Evolutionary conservation across 2,329 filamentous ascomycete genomes (phyloP).

Genomic region (Sporothrix brasiliensis): DNA sequence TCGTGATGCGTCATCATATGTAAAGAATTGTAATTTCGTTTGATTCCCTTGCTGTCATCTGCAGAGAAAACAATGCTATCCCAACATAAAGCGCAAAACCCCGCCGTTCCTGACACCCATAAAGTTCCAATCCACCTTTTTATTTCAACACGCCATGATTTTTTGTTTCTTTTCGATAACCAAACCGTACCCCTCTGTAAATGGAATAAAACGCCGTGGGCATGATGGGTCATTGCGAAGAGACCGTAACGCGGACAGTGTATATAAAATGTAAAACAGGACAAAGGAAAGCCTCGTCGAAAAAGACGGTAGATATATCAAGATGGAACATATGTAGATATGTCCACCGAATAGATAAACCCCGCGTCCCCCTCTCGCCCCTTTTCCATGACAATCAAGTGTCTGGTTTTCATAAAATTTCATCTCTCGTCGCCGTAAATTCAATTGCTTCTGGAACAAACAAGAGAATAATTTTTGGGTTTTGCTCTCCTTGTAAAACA

Average conservation of each 20-base stretch:
- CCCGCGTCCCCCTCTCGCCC: too few species aligned
- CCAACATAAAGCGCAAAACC: neutral
- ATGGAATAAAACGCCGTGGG: slow-evolving; percentile 15
- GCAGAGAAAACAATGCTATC: neutral
- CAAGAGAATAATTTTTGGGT: slow-evolving; percentile 12
- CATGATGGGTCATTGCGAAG: slow-evolving; percentile 3
- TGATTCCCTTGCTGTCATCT: neutral
- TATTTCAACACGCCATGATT: neutral
- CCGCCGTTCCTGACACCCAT: slow-evolving; percentile 8
- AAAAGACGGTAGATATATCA: neutral
- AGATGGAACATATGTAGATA: neutral
- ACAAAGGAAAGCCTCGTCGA: neutral
- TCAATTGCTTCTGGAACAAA: neutral
- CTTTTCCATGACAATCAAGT: neutral
- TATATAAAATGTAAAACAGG: neutral
- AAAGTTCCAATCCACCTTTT: slow-evolving; percentile 8
- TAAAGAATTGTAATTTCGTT: neutral
- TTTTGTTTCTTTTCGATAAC: slow-evolving; percentile 19
- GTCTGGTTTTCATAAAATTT: neutral
- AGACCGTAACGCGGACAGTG: neutral
- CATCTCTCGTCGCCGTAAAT: neutral
- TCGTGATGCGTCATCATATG: neutral
- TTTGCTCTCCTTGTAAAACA: neutral
- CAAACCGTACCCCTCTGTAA: neutral
- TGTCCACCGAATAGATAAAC: neutral